Conservation (phyloP, 148 eudicot species). For the Bassia scoparia region DNA sequence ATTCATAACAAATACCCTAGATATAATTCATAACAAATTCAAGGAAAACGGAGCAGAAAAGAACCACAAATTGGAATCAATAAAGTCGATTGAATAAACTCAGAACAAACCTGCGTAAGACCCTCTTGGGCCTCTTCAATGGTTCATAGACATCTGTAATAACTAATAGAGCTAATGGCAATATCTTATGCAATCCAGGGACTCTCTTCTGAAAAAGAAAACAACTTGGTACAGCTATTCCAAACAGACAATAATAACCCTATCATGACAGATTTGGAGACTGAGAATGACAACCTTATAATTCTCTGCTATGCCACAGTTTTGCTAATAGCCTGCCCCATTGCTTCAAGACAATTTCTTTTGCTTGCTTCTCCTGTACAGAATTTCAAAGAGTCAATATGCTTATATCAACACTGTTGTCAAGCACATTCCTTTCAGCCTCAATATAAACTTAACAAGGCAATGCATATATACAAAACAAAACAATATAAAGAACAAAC, state of each 20-base stretch:
- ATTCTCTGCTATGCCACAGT: conserved; percentile 84
- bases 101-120: conserved; percentile 71
- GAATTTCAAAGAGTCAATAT: not conserved
- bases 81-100: no score
- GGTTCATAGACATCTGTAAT: conserved; percentile 87
- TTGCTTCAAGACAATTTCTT: conserved; percentile 88
- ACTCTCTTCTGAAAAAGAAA: conserved; percentile 53
- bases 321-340: conserved; percentile 97
- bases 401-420: no score
- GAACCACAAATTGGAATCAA: no score
- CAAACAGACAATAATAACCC: not conserved
- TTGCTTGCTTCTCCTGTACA: conserved; percentile 64
- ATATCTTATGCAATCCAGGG: conserved; percentile 77
- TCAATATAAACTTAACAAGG: no score
- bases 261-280: not conserved
- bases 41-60: no score
- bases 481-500: no score
- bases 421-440: no score
- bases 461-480: no score
- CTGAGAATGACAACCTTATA: conserved; percentile 46
- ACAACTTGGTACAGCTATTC: conserved; percentile 11
- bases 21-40: no score
- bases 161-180: conserved; percentile 74
- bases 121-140: conserved; percentile 99
- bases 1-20: no score